Conservation (phyloP, 371 early-diverging fungal species). For the Gilbertella persicaria region DNA sequence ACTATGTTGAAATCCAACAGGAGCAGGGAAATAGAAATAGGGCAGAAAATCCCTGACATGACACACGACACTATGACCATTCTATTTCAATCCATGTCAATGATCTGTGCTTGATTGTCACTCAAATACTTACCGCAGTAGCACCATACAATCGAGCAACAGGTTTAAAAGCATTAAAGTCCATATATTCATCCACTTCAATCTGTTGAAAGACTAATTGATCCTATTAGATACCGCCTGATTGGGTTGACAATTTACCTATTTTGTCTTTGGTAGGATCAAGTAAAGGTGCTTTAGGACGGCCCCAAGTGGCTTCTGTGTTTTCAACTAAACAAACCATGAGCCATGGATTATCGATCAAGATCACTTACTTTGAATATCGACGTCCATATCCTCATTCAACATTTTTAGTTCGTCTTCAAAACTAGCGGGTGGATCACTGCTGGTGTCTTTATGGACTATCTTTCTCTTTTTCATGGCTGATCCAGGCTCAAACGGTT, state of each 20-base stretch:
- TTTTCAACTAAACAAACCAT: slow-evolving; percentile 15
- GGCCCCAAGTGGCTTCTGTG: slow-evolving; percentile 32
- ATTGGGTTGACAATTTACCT: slow-evolving; percentile 25
- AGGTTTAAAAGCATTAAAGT: slow-evolving; percentile 47
- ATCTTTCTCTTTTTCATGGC: slow-evolving; percentile 21
- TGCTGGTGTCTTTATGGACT: not conserved
- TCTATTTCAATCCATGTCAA: slow-evolving; percentile 35
- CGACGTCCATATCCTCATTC: slow-evolving; percentile 14
- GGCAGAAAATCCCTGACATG: slow-evolving; percentile 93
- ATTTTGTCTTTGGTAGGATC: slow-evolving; percentile 33
- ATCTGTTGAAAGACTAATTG: slow-evolving; percentile 89
- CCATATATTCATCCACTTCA: slow-evolving; percentile 85
- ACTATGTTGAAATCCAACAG: slow-evolving; percentile 68
- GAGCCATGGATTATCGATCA: not conserved
- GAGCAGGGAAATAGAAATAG: slow-evolving; percentile 96
- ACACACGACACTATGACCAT: slow-evolving; percentile 86
- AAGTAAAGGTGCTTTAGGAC: slow-evolving; percentile 28
- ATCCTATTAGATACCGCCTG: not conserved
- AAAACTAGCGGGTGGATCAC: slow-evolving; percentile 12
- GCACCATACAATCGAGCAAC: slow-evolving; percentile 87
- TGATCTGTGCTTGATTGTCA: not conserved
- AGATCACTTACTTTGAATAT: slow-evolving; percentile 8
- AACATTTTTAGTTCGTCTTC: slow-evolving; percentile 25
- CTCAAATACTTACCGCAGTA: slow-evolving; percentile 67
- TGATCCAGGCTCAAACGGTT: slow-evolving; percentile 21